Evolutionary conservation across 805 yeast species (phyloP).

Genomic region (Sugiyamaella valdiviana): DNA sequence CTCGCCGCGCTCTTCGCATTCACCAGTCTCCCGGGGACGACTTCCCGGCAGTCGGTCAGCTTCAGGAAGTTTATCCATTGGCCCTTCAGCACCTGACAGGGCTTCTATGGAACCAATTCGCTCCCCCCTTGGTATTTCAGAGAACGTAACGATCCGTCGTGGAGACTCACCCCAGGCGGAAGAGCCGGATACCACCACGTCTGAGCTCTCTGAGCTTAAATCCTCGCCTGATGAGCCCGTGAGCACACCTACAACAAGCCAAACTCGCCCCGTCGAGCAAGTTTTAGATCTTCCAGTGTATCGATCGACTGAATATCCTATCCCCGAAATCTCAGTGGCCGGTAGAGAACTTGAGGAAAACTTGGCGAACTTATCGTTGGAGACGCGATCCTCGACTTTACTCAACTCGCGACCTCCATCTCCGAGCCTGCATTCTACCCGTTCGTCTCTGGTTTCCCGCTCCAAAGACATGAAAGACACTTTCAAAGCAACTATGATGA

Average conservation of each 20-base stretch:
- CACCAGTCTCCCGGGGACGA: background rate
- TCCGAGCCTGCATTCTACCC: conserved; percentile 3
- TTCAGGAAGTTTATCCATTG: no score
- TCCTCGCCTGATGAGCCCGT: no score
- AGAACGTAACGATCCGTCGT: background rate
- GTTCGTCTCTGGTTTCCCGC: conserved; percentile 2
- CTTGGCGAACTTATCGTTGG: conserved; percentile 12
- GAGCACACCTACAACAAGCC: no score
- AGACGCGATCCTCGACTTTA: background rate
- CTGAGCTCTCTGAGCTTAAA: no score
- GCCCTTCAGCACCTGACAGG: background rate
- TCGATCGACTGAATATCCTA: background rate
- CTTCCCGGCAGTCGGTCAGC: background rate
- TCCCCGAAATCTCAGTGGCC: conserved; percentile 3
- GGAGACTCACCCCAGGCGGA: background rate
- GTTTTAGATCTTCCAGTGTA: background rate
- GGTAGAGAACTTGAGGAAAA: conserved; percentile 15
- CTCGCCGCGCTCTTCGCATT: background rate
- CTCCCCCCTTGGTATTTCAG: background rate
- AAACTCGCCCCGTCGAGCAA: background rate
- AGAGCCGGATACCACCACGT: background rate
- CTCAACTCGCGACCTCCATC: background rate
- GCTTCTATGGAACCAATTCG: background rate
- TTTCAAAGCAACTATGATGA: conserved; percentile 10
- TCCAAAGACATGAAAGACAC: conserved; percentile 1